Conservation (phyloP, 768 basidiomycete genomes). For the Termitomyces sp. region DNA sequence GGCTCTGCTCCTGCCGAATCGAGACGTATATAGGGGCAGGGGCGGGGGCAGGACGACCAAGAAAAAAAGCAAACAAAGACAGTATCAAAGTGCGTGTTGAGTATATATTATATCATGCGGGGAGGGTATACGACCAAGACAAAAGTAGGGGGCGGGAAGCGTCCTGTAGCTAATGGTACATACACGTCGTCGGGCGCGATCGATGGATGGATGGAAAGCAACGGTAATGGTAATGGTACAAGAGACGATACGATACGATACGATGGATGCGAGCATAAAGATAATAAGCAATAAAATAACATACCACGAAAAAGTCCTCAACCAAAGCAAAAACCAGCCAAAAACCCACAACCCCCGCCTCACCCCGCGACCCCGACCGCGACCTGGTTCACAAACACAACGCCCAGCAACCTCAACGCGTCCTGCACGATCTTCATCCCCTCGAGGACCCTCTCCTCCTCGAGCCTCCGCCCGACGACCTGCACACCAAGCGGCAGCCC, state of each 20-base stretch:
- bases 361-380: neutral
- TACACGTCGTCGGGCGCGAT: neutral
- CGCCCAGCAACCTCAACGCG: slow-evolving; percentile 26
- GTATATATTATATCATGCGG: no score
- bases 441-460: slow-evolving; percentile 70
- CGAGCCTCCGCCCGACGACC: slow-evolving; percentile 52
- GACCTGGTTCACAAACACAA: slow-evolving; percentile 11
- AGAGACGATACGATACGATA: no score
- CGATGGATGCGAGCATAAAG: slow-evolving; percentile 1
- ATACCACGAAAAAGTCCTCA: neutral
- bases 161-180: slow-evolving; percentile 1
- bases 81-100: no score
- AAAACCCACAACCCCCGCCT: neutral
- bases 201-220: no score
- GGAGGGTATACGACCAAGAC: no score
- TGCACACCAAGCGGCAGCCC: slow-evolving; percentile 68
- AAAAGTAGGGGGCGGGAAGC: no score
- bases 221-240: slow-evolving; percentile 1
- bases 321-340: no score
- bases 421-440: slow-evolving; percentile 54
- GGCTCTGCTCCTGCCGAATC: no score
- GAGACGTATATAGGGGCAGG: no score
- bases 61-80: no score
- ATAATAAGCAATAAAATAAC: slow-evolving; percentile 11
- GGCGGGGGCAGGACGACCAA: no score